phyloP scores from a whole-genome alignment of 768 basidiomycete species.

The Rhodocollybia butyracea region DNA sequence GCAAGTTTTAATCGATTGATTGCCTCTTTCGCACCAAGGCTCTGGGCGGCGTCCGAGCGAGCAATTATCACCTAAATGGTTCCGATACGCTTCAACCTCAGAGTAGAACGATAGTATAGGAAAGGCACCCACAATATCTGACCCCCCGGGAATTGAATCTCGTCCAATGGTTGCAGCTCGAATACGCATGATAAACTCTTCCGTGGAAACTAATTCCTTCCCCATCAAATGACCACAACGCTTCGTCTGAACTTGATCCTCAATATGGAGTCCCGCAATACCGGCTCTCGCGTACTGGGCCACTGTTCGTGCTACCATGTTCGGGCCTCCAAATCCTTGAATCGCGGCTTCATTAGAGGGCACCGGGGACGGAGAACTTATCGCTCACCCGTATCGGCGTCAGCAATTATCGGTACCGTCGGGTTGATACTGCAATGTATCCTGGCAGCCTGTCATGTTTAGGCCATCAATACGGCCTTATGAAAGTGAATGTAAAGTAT shows the following conservation, averaged over 20 bases:
- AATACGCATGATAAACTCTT: constrained; percentile 50
- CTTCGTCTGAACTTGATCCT: constrained; percentile 56
- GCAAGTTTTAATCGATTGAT: constrained; percentile 44
- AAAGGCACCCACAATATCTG: constrained; percentile 29
- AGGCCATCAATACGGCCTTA: constrained; percentile 7
- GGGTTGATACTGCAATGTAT: constrained; percentile 50
- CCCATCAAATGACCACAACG: constrained; percentile 53
- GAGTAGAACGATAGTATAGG: background rate
- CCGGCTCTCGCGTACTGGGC: constrained; percentile 46
- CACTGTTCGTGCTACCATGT: constrained; percentile 52
- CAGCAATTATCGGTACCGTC: constrained; percentile 47
- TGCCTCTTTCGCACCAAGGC: constrained; percentile 48
- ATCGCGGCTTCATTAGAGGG: background rate
- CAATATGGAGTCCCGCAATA: constrained; percentile 52
- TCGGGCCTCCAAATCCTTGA: constrained; percentile 48
- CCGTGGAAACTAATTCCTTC: constrained; percentile 48
- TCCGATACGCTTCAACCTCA: background rate
- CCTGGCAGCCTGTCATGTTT: constrained; percentile 30
- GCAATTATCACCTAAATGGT: constrained; percentile 40
- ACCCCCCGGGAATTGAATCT: constrained; percentile 40
- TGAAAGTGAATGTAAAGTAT: background rate
- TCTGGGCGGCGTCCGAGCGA: constrained; percentile 51
- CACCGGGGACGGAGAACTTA: background rate
- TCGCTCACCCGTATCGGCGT: constrained; percentile 47
- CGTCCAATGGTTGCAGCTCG: constrained; percentile 49